phyloP scores from a whole-genome alignment of 371 early-diverging fungal genomes.

The Mucor saturninus region DNA sequence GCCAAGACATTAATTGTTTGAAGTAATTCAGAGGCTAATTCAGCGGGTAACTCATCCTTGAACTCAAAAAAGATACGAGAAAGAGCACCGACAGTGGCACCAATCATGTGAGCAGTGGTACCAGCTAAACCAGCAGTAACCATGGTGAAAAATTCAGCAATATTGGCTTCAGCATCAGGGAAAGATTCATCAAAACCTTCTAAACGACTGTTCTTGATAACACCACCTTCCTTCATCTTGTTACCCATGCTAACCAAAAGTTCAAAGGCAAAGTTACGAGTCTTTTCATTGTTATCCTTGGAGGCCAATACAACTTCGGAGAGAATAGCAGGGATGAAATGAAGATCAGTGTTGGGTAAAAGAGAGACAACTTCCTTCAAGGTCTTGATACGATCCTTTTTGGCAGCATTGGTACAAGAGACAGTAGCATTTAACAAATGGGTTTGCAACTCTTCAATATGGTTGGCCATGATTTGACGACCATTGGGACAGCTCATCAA shows the following conservation, averaged over 20 bases:
- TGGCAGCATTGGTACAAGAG: constrained; percentile 64
- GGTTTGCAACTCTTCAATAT: constrained; percentile 54
- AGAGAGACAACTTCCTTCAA: constrained; percentile 59
- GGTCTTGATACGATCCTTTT: constrained; percentile 71
- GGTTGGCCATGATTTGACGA: constrained; percentile 41
- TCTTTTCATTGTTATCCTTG: constrained; percentile 93
- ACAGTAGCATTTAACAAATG: constrained; percentile 60
- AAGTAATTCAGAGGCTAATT: constrained; percentile 69
- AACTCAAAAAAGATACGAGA: constrained; percentile 92
- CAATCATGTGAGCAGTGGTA: constrained; percentile 90
- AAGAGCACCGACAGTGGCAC: constrained; percentile 86
- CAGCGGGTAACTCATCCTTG: constrained; percentile 62
- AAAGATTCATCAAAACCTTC: constrained; percentile 61
- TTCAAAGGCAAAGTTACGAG: constrained; percentile 83
- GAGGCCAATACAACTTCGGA: constrained; percentile 92
- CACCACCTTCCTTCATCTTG: constrained; percentile 83
- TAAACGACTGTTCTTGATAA: constrained; percentile 57
- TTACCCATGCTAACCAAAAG: constrained; percentile 86
- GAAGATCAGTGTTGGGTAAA: constrained; percentile 68
- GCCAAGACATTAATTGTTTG: constrained; percentile 79
- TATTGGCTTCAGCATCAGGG: constrained; percentile 57
- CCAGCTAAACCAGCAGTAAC: constrained; percentile 94
- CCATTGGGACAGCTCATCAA: constrained; percentile 59
- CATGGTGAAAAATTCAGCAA: constrained; percentile 82
- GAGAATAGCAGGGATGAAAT: constrained; percentile 83